Evolutionary conservation across 495 filamentous ascomycete genomes (phyloP), one percentile per base, ranked within the genome.

Genomic region (Penicillium odoratum): DNA sequence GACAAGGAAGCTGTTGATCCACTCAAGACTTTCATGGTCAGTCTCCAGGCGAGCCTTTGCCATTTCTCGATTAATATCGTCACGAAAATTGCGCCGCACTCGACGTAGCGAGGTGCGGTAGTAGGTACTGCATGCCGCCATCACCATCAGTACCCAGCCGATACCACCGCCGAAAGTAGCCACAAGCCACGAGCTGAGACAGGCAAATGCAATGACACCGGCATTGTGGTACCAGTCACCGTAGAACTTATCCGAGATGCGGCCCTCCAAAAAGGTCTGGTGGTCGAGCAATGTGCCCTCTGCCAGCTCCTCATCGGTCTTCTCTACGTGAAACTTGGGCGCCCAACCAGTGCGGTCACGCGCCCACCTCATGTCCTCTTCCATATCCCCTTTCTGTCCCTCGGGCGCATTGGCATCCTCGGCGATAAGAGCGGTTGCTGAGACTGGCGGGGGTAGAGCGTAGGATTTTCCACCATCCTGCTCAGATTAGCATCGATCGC

Each of bases 181-280:
- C 42, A 97, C 75, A 4, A 96, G 73, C 93, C 93, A 99, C 3
- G 93, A 97, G 26, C 84, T 77, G 26, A 99, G 78, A 64, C 92
- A 97, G 26, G 94, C 92, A 65, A 99, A 97, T 44, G 91, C 79
- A 61, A 99, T 97, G 54, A 98, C 78, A 28, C 76, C 94, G 15
- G 92, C 86, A 71, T 99, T 98, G 70, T 98, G 92, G 71, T 97
- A 98, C 94, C 94, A 99, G 65, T 97, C 93, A 65, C 94, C 94
- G 72, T 87, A 99, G 70, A 93, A 93, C 66, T 92, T 89, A 61
- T 99, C 94, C 25, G 91, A 83, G 21, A 99, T 66, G 67, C 85
- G 88, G 21, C 83, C 80, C 69, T 98, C 94, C n/a, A 99, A 60
- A 69, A 85, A 89, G 15, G 90, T 94, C 63, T 91, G 83, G 68